Evolutionary conservation across 2,329 filamentous ascomycete genomes (phyloP).

Genomic region (Cercospora citrullina): DNA sequence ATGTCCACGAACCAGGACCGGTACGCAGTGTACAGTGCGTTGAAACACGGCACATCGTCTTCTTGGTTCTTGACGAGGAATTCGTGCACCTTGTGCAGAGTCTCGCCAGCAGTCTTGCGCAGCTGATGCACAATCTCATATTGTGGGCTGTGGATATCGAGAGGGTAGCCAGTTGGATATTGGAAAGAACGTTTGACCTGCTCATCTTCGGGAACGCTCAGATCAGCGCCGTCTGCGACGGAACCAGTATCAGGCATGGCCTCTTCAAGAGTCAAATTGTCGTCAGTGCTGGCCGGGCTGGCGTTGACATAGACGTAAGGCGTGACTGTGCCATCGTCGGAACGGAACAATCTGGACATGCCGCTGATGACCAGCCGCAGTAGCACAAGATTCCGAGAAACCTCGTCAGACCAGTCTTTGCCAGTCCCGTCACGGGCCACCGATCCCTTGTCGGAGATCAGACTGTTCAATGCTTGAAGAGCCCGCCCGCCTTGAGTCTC

Average conservation of each 20-base stretch:
- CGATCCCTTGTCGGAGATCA: conserved; percentile 78
- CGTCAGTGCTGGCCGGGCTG: conserved; percentile 53
- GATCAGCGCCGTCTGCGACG: conserved; percentile 51
- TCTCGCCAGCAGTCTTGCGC: conserved; percentile 74
- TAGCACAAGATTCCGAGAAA: conserved; percentile 84
- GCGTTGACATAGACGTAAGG: conserved; percentile 48
- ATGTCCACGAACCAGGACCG: conserved; percentile 97
- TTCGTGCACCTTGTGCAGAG: conserved; percentile 78
- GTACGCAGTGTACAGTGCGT: conserved; percentile 86
- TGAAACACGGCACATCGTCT: conserved; percentile 95
- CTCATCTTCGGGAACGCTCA: conserved; percentile 73
- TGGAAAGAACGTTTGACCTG: conserved; percentile 82
- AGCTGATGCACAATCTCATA: conserved; percentile 79
- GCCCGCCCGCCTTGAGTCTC: conserved; percentile 78
- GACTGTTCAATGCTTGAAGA: conserved; percentile 68
- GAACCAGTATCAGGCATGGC: conserved; percentile 37
- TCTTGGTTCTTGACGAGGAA: conserved; percentile 85
- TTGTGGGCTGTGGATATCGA: conserved; percentile 62
- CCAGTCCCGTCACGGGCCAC: conserved; percentile 92
- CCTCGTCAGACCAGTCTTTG: conserved; percentile 98
- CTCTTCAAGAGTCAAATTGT: conserved; percentile 32
- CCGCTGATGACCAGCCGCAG: conserved; percentile 87
- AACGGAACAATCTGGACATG: conserved; percentile 85
- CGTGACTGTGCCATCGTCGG: conserved; percentile 49
- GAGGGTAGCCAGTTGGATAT: conserved; percentile 83